Evolutionary conservation across 352 stramenopile species (phyloP), one percentile per base, ranked within the genome.

Genomic region (Globisporangium takayamanum): DNA sequence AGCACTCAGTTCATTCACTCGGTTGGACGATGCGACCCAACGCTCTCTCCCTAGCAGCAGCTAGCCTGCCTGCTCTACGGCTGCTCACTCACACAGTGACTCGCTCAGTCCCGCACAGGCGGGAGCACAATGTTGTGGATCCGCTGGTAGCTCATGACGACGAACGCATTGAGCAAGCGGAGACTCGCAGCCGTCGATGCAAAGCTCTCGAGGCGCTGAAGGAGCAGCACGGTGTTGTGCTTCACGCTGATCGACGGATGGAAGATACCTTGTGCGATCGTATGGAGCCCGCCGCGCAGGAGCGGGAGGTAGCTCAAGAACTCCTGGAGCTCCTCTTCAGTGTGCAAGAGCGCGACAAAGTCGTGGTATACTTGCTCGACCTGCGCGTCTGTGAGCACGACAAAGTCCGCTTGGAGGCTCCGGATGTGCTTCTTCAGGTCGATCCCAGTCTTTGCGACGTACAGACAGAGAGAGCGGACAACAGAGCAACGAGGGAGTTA

Each of bases 221-320:
- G 76, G 42, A 95, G 64, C 36, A 92, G 66, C 44, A 95, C 84
- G 0, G 86, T 94, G 63, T 95, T 95, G 72, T 94, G 80, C 67
- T 95, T 94, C 65, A 95, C 83, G 41, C 84, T 87, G 59, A 94
- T 94, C 2, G 80, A 92, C 26, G 82, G 60, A 61, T 95, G 86
- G 52, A 93, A 95, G 22, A 95, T 89, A 15, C 86, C 86, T 55
- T 94, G 84, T 7, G 86, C 86, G 54, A 95, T 78, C 2, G 80
- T 83, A 57, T 92, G 82, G 25, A 95, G 75, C 0, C 86, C 86
- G 11, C 84, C 86, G 18, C 83, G 77, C 8, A 87, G 73, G n/a
- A 84, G 67, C 12, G 86, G 86, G 46, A 95, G 63, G 53, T 87
- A 88, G 52, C 86, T 94, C 22, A 95, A 55, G 45, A 95, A 91